Evolutionary conservation across 1,139 yeast genomes (phyloP).

Genomic region (Eremothecium coryli): DNA sequence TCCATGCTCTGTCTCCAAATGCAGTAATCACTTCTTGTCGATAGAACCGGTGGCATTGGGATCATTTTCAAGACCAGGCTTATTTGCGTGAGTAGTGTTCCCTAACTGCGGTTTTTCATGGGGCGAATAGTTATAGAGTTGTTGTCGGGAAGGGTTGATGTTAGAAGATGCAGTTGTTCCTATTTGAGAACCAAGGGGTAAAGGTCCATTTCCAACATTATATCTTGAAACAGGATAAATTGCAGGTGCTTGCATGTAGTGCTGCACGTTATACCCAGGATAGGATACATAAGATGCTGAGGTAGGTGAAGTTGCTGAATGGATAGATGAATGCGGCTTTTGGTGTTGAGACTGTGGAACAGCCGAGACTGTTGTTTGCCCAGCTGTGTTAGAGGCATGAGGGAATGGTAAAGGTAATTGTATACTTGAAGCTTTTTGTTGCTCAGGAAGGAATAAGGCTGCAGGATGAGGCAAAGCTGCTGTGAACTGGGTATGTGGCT

Average conservation of each 20-base stretch:
- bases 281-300: slow-evolving; percentile 1
- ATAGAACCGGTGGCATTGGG: too few species aligned
- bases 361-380: slow-evolving; percentile 1
- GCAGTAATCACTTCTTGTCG: too few species aligned
- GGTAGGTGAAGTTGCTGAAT: neutral
- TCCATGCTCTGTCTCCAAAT: too few species aligned
- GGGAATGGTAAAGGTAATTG: slow-evolving; percentile 5
- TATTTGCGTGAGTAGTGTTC: neutral
- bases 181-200: slow-evolving; percentile 1
- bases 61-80: too few species aligned
- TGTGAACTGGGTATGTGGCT: slow-evolving; percentile 1
- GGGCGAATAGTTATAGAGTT: neutral
- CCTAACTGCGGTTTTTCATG: neutral
- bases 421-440: slow-evolving; percentile 2
- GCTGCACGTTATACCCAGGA: slow-evolving; percentile 5
- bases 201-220: neutral
- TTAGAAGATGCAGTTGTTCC: neutral
- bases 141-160: neutral
- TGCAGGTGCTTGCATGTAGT: slow-evolving; percentile 1
- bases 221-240: slow-evolving; percentile 3
- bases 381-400: neutral
- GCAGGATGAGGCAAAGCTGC: slow-evolving; percentile 3
- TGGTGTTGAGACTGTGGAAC: slow-evolving; percentile 1
- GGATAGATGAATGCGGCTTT: slow-evolving; percentile 1
- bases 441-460: slow-evolving; percentile 1